These are phyloP conservation scores for Thelonectria rubi DNA, from an alignment of 2,329 filamentous ascomycete genomes.

Conservation along the genomic window DNA sequence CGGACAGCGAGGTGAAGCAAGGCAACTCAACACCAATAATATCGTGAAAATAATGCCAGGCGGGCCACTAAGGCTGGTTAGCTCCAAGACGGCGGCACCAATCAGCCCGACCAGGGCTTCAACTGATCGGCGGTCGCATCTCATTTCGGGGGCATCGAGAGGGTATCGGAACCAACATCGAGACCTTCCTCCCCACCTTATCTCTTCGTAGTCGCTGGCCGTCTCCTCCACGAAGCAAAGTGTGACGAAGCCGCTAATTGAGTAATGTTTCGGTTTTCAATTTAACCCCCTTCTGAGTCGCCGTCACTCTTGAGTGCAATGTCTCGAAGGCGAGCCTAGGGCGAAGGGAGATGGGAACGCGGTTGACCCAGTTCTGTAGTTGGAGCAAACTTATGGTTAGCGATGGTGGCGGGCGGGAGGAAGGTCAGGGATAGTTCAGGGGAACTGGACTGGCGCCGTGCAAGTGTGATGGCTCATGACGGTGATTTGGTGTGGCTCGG, in stretches of 20 bases:
- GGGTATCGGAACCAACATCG: neutral
- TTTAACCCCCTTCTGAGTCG: conserved; percentile 20
- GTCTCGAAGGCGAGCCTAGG: conserved; percentile 2
- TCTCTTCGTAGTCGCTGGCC: neutral
- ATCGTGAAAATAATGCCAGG: neutral
- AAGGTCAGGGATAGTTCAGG: conserved; percentile 1
- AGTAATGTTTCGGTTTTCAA: conserved; percentile 31
- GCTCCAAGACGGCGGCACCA: conserved; percentile 4
- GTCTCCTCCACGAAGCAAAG: conserved; percentile 3
- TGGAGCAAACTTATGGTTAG: neutral
- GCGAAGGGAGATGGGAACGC: conserved; percentile 5
- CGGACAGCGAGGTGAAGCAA: conserved; percentile 5
- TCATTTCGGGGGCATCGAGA: conserved; percentile 10
- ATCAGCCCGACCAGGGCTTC: conserved; percentile 7
- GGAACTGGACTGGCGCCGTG: neutral
- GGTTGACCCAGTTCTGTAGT: neutral
- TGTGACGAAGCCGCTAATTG: conserved; percentile 11
- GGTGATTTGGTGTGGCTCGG: neutral
- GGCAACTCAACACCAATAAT: neutral
- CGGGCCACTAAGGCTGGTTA: conserved; percentile 1
- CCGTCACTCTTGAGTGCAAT: neutral
- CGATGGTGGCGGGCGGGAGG: conserved; percentile 8
- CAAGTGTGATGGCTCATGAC: neutral
- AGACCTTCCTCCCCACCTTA: conserved; percentile 4
- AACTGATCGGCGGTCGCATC: conserved; percentile 10